Evolutionary conservation across 1,284 basidiomycete genomes (phyloP).

Genomic region (Apiotrichum veenhuisii): DNA sequence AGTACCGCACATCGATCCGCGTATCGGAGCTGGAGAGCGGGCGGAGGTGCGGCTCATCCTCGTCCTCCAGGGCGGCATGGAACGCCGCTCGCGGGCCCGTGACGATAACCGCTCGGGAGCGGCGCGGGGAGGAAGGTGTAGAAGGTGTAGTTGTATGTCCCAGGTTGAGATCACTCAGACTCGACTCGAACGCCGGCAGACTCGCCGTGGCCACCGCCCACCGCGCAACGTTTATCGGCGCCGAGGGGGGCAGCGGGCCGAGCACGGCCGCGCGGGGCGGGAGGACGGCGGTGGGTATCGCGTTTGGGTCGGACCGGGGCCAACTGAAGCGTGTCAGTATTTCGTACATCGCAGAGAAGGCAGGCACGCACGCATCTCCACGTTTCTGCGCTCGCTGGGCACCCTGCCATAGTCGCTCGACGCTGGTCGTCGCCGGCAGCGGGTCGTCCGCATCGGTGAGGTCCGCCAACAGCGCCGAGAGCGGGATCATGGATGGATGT

Average conservation of each 20-base stretch:
- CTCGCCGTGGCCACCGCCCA: constrained; percentile 14
- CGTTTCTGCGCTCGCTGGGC: no score
- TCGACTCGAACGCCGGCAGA: constrained; percentile 15
- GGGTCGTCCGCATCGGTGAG: no score
- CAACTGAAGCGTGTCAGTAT: no score
- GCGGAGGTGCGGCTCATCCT: constrained; percentile 37
- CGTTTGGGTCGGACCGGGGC: no score
- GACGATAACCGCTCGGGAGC: constrained; percentile 30
- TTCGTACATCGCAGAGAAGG: no score
- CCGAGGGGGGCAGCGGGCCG: constrained; percentile 34
- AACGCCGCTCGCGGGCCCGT: constrained; percentile 26
- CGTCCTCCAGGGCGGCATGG: constrained; percentile 29
- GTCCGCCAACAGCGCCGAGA: no score
- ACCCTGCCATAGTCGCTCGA: no score
- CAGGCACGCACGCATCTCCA: no score
- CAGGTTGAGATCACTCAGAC: no score
- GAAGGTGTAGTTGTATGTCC: no score
- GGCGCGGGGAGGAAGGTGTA: background rate
- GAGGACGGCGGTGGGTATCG: constrained; percentile 21
- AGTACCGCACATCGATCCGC: constrained; percentile 12
- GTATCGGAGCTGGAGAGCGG: background rate
- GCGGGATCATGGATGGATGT: background rate
- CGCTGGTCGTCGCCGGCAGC: no score
- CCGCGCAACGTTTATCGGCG: constrained; percentile 31
- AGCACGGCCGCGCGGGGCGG: constrained; percentile 19